phyloP scores from a whole-genome alignment of 495 filamentous ascomycete species.

The Darksidea phi region DNA sequence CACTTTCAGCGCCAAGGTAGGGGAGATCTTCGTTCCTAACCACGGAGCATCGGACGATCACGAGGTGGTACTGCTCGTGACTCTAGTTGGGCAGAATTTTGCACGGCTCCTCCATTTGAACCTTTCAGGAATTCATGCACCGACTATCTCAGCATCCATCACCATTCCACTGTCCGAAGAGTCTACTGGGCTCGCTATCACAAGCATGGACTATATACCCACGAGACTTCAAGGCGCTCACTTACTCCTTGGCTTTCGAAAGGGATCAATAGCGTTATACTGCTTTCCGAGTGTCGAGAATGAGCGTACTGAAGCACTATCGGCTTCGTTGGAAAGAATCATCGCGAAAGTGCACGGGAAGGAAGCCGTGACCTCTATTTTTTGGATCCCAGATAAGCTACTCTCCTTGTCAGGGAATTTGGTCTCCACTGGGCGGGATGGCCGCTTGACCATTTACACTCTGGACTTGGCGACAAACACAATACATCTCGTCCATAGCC shows the following conservation, averaged over 20 bases:
- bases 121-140: background rate
- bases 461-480: conserved; percentile 26
- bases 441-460: conserved; percentile 61
- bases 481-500: conserved; percentile 52
- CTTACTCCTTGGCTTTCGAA: conserved; percentile 68
- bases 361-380: conserved; percentile 71
- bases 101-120: conserved; percentile 29
- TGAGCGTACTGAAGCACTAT: conserved; percentile 29
- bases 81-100: conserved; percentile 22
- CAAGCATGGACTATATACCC: conserved; percentile 36
- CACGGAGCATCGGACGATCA: background rate
- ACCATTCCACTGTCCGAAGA: conserved; percentile 11
- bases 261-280: conserved; percentile 61
- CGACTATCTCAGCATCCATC: conserved; percentile 1
- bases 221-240: conserved; percentile 45
- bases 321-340: conserved; percentile 20
- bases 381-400: conserved; percentile 14
- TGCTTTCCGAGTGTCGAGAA: background rate
- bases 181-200: conserved; percentile 43
- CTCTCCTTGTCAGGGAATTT: conserved; percentile 45
- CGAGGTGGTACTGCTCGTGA: conserved; percentile 12
- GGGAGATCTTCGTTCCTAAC: conserved; percentile 47
- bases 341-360: conserved; percentile 52
- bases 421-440: conserved; percentile 72
- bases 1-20: conserved; percentile 50